Percentiles rank a stretch among this genome's conserved stretches.
phyloP scores from a whole-genome alignment of 2,329 filamentous ascomycete genomes.

The Tricladium varicosporioides region DNA sequence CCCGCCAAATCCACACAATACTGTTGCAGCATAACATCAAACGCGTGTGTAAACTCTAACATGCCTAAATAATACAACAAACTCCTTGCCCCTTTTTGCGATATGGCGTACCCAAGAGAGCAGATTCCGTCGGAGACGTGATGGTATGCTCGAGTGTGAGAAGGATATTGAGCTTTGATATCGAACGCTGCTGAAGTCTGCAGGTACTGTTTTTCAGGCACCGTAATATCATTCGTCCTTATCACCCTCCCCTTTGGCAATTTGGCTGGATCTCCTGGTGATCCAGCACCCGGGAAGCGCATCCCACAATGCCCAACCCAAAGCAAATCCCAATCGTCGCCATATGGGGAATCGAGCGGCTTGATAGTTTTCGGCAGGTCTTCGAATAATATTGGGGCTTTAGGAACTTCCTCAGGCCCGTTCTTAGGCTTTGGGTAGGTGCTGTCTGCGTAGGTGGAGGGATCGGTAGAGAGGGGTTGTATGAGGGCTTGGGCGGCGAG shows the following conservation, averaged over 20 bases:
- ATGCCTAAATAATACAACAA: slow-evolving; percentile 3
- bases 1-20: slow-evolving; percentile 9
- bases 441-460: slow-evolving; percentile 1
- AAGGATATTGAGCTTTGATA: not conserved
- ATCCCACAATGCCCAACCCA: slow-evolving; percentile 36
- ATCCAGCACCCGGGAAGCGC: not conserved
- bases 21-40: slow-evolving; percentile 9
- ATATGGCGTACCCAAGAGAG: slow-evolving; percentile 10
- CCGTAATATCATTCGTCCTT: not conserved
- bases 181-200: not conserved
- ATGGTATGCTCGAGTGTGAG: not conserved
- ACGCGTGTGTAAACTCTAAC: not conserved
- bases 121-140: slow-evolving; percentile 2
- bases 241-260: slow-evolving; percentile 1
- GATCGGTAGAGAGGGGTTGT: not conserved
- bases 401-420: not conserved
- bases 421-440: slow-evolving; percentile 1
- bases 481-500: slow-evolving; percentile 1
- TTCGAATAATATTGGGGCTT: not conserved
- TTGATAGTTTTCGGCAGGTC: not conserved
- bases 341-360: slow-evolving; percentile 22
- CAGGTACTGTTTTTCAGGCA: slow-evolving; percentile 2
- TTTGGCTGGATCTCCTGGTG: not conserved
- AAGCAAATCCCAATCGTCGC: slow-evolving; percentile 37
- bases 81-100: slow-evolving; percentile 7